Conservation (phyloP, 352 stramenopile genomes). For the Globisporangium echinulatum region DNA sequence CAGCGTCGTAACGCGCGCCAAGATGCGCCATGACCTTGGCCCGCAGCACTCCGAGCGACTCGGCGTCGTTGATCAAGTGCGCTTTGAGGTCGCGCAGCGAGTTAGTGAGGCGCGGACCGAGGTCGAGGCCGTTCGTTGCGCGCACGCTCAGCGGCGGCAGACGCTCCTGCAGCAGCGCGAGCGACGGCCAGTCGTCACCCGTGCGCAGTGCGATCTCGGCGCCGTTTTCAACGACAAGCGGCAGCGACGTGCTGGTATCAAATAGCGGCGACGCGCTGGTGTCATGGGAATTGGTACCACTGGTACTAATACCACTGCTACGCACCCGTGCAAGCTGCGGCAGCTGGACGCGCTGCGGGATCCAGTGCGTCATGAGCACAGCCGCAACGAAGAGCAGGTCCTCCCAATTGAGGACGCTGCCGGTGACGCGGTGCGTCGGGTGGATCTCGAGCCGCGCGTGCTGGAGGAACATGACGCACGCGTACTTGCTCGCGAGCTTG, state of each 20-base stretch:
- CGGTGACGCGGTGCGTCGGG: constrained; percentile 35
- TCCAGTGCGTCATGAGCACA: constrained; percentile 72
- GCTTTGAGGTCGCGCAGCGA: constrained; percentile 67
- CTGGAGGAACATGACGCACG: constrained; percentile 75
- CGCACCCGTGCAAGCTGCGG: constrained; percentile 21
- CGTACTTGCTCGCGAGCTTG: constrained; percentile 67
- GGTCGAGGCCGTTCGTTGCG: constrained; percentile 52
- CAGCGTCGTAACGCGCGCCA: constrained; percentile 10
- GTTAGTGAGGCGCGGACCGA: constrained; percentile 56
- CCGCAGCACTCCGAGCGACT: constrained; percentile 46
- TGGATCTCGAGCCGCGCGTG: constrained; percentile 77
- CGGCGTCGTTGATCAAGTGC: constrained; percentile 67
- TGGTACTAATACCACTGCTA: neutral
- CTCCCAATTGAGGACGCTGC: constrained; percentile 49
- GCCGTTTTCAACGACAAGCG: constrained; percentile 37
- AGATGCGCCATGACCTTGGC: constrained; percentile 35
- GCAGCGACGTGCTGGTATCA: neutral
- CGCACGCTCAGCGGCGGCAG: constrained; percentile 45
- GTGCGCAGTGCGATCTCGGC: constrained; percentile 35
- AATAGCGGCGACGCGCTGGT: neutral
- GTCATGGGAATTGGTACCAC: neutral
- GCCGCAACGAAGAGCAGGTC: constrained; percentile 70
- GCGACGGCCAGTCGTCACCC: constrained; percentile 35
- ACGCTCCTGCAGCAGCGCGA: constrained; percentile 47
- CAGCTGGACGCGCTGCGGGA: constrained; percentile 43